Conservation (phyloP, 495 filamentous ascomycete genomes). For the Podospora pseudopauciseta region DNA sequence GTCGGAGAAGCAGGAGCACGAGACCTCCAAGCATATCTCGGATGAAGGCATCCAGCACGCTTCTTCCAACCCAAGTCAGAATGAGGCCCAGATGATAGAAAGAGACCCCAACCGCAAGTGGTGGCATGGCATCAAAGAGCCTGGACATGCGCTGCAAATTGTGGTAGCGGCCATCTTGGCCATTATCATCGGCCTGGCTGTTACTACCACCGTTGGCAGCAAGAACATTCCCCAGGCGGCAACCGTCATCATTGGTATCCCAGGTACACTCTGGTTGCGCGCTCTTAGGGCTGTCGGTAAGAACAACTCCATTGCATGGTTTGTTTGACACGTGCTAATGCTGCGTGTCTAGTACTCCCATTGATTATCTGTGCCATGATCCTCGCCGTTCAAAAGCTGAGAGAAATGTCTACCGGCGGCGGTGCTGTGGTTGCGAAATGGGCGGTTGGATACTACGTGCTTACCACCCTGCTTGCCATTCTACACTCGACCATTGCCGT, state of each 20-base stretch:
- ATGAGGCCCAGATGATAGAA: background rate
- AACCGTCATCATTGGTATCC: conserved; percentile 24
- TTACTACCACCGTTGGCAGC: conserved; percentile 21
- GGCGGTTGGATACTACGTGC: conserved; percentile 24
- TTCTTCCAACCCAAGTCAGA: background rate
- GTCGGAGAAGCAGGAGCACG: background rate
- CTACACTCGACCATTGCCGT: conserved; percentile 27
- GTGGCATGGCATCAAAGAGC: conserved; percentile 9
- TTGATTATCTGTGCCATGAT: conserved; percentile 34
- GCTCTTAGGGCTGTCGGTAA: conserved; percentile 31
- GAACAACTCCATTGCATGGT: too few species aligned
- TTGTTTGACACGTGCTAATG: too few species aligned
- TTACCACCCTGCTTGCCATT: conserved; percentile 32
- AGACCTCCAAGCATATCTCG: background rate
- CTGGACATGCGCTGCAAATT: conserved; percentile 27
- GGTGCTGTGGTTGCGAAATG: conserved; percentile 14
- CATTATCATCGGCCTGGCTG: conserved; percentile 30
- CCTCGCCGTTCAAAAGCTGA: conserved; percentile 28
- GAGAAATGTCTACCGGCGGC: conserved; percentile 26
- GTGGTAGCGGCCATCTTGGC: conserved; percentile 28
- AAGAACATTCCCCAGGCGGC: conserved; percentile 23
- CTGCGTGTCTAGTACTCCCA: conserved; percentile 24
- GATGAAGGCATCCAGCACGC: background rate
- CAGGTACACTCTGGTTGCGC: conserved; percentile 32
- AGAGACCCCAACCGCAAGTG: conserved; percentile 13